Evolutionary conservation across 108 stramenopile genomes (phyloP).

Genomic region (Nitzschia sp.): DNA sequence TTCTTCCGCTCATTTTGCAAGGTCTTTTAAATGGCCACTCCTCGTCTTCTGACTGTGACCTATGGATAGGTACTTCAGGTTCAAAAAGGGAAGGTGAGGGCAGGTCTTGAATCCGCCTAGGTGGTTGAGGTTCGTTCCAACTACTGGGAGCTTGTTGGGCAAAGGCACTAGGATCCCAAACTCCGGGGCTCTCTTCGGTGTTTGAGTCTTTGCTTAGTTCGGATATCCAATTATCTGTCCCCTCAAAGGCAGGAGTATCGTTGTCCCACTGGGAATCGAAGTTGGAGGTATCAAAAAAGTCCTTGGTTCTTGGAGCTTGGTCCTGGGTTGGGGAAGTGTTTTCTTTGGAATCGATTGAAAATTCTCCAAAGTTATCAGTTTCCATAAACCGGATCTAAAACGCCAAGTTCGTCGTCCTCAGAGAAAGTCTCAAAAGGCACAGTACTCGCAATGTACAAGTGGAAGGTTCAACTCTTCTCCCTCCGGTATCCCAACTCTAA

Average conservation of each 20-base stretch:
- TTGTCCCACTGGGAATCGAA: constrained; percentile 15
- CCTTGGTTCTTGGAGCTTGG: background rate
- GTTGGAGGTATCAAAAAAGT: background rate
- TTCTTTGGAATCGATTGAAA: background rate
- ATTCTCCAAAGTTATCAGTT: background rate
- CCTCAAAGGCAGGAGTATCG: background rate
- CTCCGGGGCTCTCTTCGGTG: constrained; percentile 3
- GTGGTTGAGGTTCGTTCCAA: constrained; percentile 22
- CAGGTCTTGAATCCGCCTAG: constrained; percentile 19
- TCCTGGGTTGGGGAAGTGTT: background rate
- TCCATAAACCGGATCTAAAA: background rate
- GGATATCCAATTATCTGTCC: background rate
- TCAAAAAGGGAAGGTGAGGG: constrained; percentile 24
- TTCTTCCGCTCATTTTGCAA: constrained; percentile 18
- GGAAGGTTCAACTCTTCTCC: background rate
- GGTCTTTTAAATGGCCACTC: constrained; percentile 22
- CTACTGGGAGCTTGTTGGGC: constrained; percentile 13
- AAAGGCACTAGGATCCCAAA: constrained; percentile 25
- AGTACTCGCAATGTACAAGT: background rate
- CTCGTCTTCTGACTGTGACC: constrained; percentile 15
- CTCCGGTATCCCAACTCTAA: background rate
- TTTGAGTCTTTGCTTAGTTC: background rate
- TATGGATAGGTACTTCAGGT: background rate
- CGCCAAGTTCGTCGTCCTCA: background rate
- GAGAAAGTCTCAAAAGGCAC: background rate